These are phyloP conservation scores for Hortaea werneckii DNA, from an alignment of 2,329 filamentous ascomycete species.

Conservation along the genomic window DNA sequence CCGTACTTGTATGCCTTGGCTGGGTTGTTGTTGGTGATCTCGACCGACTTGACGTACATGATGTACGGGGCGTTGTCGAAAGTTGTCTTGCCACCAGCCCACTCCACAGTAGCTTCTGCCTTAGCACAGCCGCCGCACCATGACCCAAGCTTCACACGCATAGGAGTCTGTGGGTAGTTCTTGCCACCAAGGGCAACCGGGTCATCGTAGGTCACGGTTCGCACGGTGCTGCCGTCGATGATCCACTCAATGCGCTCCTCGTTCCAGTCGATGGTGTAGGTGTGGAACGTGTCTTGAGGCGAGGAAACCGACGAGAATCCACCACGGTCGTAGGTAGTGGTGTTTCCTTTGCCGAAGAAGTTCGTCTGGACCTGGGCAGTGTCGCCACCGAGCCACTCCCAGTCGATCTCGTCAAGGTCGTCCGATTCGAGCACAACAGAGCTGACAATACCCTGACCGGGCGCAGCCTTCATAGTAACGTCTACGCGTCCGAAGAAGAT, in stretches of 20 bases:
- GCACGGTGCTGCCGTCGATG: slow-evolving; percentile 57
- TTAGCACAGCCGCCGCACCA: slow-evolving; percentile 51
- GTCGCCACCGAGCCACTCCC: slow-evolving; percentile 10
- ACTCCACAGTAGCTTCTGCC: slow-evolving; percentile 50
- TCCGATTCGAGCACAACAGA: slow-evolving; percentile 87
- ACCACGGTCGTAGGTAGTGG: slow-evolving; percentile 60
- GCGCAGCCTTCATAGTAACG: slow-evolving; percentile 72
- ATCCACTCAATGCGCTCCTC: slow-evolving; percentile 55
- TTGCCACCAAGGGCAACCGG: slow-evolving; percentile 49
- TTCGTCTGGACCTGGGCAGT: slow-evolving; percentile 72
- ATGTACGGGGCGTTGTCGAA: slow-evolving; percentile 31
- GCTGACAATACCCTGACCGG: slow-evolving; percentile 85
- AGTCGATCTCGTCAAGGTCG: slow-evolving; percentile 88
- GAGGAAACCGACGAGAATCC: slow-evolving; percentile 48
- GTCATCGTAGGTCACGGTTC: slow-evolving; percentile 56
- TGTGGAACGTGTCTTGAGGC: slow-evolving; percentile 53
- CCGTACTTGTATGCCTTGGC: slow-evolving; percentile 41
- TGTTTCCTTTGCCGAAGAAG: slow-evolving; percentile 66
- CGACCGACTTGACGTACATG: slow-evolving; percentile 43
- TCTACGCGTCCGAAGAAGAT: slow-evolving; percentile 79
- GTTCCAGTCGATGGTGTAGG: slow-evolving; percentile 66
- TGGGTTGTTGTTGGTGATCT: slow-evolving; percentile 44
- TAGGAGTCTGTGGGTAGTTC: slow-evolving; percentile 73
- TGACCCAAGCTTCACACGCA: slow-evolving; percentile 57
- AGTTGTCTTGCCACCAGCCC: slow-evolving; percentile 53